A percentile compares a stretch with the other conserved stretches of the same genome.
These are phyloP conservation scores for Oryza officinalis DNA, from an alignment of 176 grass and related monocot species.

Conservation along the genomic window DNA sequence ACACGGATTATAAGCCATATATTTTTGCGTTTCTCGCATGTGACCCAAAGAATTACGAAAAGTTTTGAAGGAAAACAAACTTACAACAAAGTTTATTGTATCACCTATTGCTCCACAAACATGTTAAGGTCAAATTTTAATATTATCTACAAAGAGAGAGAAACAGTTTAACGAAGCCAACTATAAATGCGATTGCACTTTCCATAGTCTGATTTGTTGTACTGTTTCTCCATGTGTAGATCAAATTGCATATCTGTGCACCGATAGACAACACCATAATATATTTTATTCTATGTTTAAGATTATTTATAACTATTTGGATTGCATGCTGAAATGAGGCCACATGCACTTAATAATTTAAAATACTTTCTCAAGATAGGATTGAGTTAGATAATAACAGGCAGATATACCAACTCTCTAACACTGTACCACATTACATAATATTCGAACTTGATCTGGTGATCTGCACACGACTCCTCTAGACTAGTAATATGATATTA, in stretches of 20 bases:
- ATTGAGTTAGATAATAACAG: not conserved
- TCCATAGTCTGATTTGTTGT: not conserved
- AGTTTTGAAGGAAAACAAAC: not conserved
- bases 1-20: not conserved
- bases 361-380: not conserved
- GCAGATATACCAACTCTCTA: slow-evolving; percentile 4
- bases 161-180: not conserved
- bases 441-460: slow-evolving; percentile 10
- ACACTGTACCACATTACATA: not conserved
- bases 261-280: not conserved
- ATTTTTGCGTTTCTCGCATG: not conserved
- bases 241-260: not conserved
- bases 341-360: not conserved
- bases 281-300: not conserved
- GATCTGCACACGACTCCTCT: not conserved
- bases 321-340: not conserved
- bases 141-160: not conserved
- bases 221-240: not conserved
- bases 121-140: not conserved
- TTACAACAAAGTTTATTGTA: not conserved
- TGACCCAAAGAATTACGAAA: not conserved
- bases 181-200: not conserved
- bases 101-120: not conserved
- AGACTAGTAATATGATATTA: not conserved
- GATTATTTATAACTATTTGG: not conserved